A percentile compares a stretch with the other conserved stretches of the same genome.
These are phyloP conservation scores for Lonicera japonica DNA, from an alignment of 129 eudicot genomes.

Conservation along the genomic window DNA sequence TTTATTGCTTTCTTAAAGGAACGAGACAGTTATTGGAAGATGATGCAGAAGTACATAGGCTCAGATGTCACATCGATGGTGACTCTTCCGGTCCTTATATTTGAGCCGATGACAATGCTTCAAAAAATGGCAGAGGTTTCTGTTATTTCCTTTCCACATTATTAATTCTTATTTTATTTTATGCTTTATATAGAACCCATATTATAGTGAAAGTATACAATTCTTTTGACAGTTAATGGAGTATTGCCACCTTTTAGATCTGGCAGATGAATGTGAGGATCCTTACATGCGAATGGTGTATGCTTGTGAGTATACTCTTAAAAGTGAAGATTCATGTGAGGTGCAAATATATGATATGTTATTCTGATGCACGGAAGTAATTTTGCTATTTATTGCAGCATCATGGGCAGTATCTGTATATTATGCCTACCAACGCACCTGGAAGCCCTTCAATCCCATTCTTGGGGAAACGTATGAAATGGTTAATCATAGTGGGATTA, in stretches of 20 bases:
- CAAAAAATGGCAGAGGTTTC: slow-evolving; percentile 98
- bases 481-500: slow-evolving; percentile 83
- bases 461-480: slow-evolving; percentile 97
- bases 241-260: slow-evolving; percentile 62
- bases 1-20: slow-evolving; percentile 42
- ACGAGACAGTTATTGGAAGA: slow-evolving; percentile 88
- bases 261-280: slow-evolving; percentile 43
- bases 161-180: neutral
- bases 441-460: slow-evolving; percentile 99
- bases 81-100: slow-evolving; percentile 62
- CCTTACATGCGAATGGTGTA: slow-evolving; percentile 72
- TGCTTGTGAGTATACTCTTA: slow-evolving; percentile 39
- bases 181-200: neutral
- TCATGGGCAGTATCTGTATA: slow-evolving; percentile 73
- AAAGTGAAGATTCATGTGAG: neutral
- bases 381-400: slow-evolving; percentile 37
- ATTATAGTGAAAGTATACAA: neutral
- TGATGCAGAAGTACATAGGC: slow-evolving; percentile 95
- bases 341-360: neutral
- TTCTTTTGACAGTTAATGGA: slow-evolving; percentile 71
- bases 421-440: slow-evolving; percentile 70
- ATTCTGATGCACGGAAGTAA: neutral
- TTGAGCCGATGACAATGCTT: slow-evolving; percentile 53
- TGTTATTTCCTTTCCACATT: slow-evolving; percentile 6
- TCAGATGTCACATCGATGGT: slow-evolving; percentile 87